Evolutionary conservation across 2,329 filamentous ascomycete species (phyloP), one percentile per base, ranked within the genome.

Genomic region (Incumbomyces delicatus): DNA sequence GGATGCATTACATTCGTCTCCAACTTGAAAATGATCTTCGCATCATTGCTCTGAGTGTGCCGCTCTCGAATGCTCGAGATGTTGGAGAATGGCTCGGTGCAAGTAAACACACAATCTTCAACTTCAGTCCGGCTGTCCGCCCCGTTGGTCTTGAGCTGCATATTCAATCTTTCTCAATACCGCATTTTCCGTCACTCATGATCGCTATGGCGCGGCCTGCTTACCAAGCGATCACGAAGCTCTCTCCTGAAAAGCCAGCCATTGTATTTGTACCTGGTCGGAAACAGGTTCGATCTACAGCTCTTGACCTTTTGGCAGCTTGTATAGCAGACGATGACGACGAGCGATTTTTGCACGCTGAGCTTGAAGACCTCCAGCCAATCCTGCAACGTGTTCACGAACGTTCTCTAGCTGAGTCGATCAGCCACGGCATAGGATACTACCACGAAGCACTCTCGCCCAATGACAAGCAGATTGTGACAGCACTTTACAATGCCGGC

Each of bases 21-120:
- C 87, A 95, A 63, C 83, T 87, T 0, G 85, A 94, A 63, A 80
- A 84, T 33, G 80, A 84, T 8, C 76, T 96, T 70, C 82, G 92
- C 43, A 90, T 96, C 39, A 70, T 98, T 45, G 92, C 88, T 2
- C 69, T 98, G 50, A 89, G 87, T 61, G 92, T 95, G 22, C 94
- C 92, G 18, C 74, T 98, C 17, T 83, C 92, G 4, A 96, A 95
- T 62, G 89, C 90, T 41, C 80, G 88, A 49, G 92, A 98, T 59
- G 78, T 98, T 58, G 90, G 90, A 43, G 92, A 95, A 67, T 98
- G 92, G 92, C 88, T 98, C 56, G 92, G 94, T 55, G 92, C 90
- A 6, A 94, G 82, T 65, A 96, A 95, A 71, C 92, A 98, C 63
- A 94, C 92, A 41, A 95, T 95, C 53, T 98, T 90, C 75, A 98